Conservation (phyloP, 768 basidiomycete genomes). For the Austroboletus festivus region DNA sequence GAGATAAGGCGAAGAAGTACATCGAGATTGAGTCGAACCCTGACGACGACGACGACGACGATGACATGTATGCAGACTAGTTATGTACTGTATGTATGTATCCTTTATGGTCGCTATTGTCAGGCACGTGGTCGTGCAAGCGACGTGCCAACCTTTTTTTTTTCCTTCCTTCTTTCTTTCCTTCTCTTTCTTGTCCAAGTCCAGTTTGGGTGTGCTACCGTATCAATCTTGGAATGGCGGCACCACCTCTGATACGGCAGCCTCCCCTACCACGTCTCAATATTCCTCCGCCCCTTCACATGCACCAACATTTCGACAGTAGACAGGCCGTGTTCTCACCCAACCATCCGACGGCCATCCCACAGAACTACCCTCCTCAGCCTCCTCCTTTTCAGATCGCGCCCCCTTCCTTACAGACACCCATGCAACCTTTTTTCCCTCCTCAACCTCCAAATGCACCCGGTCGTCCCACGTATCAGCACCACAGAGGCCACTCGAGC, state of each 20-base stretch:
- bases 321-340: conserved; percentile 60
- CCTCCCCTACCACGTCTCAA: conserved; percentile 55
- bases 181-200: neutral
- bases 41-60: conserved; percentile 40
- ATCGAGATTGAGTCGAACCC: conserved; percentile 56
- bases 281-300: conserved; percentile 50
- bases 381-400: conserved; percentile 46
- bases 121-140: conserved; percentile 17
- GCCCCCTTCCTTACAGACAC: conserved; percentile 57
- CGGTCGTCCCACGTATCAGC: conserved; percentile 46
- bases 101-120: neutral
- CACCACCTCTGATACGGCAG: conserved; percentile 41
- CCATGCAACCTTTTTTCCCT: conserved; percentile 68
- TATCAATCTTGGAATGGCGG: conserved; percentile 24
- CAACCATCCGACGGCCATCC: conserved; percentile 56
- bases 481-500: conserved; percentile 56
- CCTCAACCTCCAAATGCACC: conserved; percentile 49
- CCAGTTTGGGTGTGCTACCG: too few relatives aligned
- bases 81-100: neutral
- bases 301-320: conserved; percentile 54
- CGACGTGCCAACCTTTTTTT: neutral
- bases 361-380: conserved; percentile 56
- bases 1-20: conserved; percentile 55
- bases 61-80: conserved; percentile 46
- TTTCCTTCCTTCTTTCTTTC: neutral